Conservation (phyloP, 371 early-diverging fungal genomes). For the Mucor indicus region DNA sequence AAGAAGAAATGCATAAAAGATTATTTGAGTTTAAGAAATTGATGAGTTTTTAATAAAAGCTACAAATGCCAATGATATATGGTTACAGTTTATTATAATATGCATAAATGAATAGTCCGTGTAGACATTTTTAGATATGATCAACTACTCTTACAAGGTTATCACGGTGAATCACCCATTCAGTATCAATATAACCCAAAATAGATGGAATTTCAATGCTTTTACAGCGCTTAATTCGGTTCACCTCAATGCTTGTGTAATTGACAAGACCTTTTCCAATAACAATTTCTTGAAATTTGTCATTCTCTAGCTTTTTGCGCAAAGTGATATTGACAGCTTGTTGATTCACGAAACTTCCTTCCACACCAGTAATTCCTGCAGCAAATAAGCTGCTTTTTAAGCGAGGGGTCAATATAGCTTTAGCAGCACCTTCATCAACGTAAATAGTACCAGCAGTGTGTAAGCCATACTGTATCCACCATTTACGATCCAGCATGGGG, state of each 20-base stretch:
- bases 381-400: constrained; percentile 74
- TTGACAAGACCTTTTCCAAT: constrained; percentile 91
- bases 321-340: constrained; percentile 77
- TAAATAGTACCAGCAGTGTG: constrained; percentile 78
- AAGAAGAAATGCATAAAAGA: constrained; percentile 53
- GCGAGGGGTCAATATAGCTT: constrained; percentile 61
- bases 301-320: constrained; percentile 14
- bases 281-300: constrained; percentile 43
- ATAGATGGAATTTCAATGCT: constrained; percentile 77
- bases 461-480: constrained; percentile 95
- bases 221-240: constrained; percentile 78
- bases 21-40: constrained; percentile 48
- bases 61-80: not conserved
- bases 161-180: constrained; percentile 84
- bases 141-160: constrained; percentile 55
- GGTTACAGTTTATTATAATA: not conserved
- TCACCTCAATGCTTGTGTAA: constrained; percentile 81
- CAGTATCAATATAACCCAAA: constrained; percentile 88
- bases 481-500: constrained; percentile 82
- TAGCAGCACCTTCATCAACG: constrained; percentile 86
- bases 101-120: not conserved
- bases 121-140: too few relatives aligned
- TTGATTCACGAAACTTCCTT: constrained; percentile 79
- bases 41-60: constrained; percentile 23
- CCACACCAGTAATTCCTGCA: constrained; percentile 83